Evolutionary conservation across 768 basidiomycete species (phyloP).

Genomic region (Filobasidium floriforme): DNA sequence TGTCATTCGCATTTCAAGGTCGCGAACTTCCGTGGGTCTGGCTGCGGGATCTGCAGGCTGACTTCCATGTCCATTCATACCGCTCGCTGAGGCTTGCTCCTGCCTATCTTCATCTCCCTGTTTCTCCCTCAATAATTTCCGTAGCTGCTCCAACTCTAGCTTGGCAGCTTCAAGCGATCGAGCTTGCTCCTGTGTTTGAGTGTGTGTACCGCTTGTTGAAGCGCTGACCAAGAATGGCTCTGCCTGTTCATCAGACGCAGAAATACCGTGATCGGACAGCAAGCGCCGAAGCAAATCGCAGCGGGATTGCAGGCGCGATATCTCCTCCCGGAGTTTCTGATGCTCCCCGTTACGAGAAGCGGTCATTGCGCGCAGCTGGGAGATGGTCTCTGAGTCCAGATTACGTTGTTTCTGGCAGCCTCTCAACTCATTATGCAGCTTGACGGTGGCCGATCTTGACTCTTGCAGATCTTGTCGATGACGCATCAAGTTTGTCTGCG

Average conservation of each 20-base stretch:
- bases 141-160: no score
- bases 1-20: slow-evolving; percentile 68
- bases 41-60: slow-evolving; percentile 39
- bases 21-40: slow-evolving; percentile 49
- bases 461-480: slow-evolving; percentile 51
- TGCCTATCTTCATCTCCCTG: slow-evolving; percentile 20
- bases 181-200: no score
- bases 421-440: slow-evolving; percentile 60
- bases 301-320: slow-evolving; percentile 64
- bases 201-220: no score
- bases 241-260: slow-evolving; percentile 40
- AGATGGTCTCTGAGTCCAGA: slow-evolving; percentile 58
- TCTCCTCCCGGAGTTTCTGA: background rate
- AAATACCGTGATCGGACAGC: slow-evolving; percentile 78
- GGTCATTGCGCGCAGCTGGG: slow-evolving; percentile 11
- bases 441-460: slow-evolving; percentile 49
- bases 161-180: no score
- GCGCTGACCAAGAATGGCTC: no score
- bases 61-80: slow-evolving; percentile 38
- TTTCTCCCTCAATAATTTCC: no score
- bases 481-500: slow-evolving; percentile 58
- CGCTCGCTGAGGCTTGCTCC: slow-evolving; percentile 19
- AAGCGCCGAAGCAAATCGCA: slow-evolving; percentile 74
- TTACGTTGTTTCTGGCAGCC: slow-evolving; percentile 55
- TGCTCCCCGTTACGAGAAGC: slow-evolving; percentile 7